phyloP scores from a whole-genome alignment of 768 basidiomycete species.

The Hemileccinum impolitum region DNA sequence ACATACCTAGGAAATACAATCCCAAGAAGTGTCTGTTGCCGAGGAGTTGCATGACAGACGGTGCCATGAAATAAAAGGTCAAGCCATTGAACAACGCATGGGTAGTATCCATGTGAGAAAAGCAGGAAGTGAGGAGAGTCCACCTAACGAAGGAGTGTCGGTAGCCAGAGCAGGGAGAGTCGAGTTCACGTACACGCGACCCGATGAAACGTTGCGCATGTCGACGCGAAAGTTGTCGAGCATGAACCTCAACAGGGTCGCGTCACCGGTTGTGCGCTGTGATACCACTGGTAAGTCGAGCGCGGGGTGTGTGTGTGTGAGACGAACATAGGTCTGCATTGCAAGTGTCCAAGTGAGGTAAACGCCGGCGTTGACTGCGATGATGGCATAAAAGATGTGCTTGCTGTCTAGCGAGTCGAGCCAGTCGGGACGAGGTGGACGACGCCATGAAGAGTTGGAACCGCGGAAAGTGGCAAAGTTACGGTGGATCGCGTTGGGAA shows the following conservation, averaged over 20 bases:
- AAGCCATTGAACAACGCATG: conserved; percentile 79
- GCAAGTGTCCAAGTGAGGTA: conserved; percentile 57
- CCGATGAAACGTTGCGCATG: conserved; percentile 55
- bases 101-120: conserved; percentile 59
- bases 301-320: conserved; percentile 8
- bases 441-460: conserved; percentile 24
- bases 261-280: conserved; percentile 39
- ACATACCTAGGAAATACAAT: conserved; percentile 71
- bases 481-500: conserved; percentile 24
- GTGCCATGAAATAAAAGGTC: conserved; percentile 75
- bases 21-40: conserved; percentile 64
- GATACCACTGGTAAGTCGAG: not conserved
- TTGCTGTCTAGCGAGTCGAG: conserved; percentile 54
- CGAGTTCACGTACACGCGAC: conserved; percentile 54
- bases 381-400: conserved; percentile 57
- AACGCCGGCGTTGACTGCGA: conserved; percentile 60
- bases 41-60: conserved; percentile 55
- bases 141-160: conserved; percentile 47
- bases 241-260: conserved; percentile 47
- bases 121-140: conserved; percentile 67
- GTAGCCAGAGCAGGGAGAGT: not conserved
- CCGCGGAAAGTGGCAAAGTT: conserved; percentile 6
- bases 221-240: conserved; percentile 59
- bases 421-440: conserved; percentile 29
- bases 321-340: conserved; percentile 29